phyloP scores from a whole-genome alignment of 768 basidiomycete species.

The Mrakia blollopis region DNA sequence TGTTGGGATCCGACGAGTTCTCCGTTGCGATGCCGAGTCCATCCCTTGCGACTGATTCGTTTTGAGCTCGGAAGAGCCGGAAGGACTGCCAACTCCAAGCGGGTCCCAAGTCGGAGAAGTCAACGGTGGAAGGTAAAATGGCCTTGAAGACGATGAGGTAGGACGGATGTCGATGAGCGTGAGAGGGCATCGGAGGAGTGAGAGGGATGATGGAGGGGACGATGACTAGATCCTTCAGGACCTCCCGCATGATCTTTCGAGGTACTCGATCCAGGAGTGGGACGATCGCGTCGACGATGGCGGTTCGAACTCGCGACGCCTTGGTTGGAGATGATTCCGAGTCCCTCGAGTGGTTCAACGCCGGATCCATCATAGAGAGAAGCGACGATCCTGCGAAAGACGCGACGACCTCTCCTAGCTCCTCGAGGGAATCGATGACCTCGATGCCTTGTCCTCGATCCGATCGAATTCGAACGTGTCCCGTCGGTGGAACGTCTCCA shows the following conservation, averaged over 20 bases:
- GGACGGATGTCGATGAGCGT: conserved; percentile 34
- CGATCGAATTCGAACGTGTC: conserved; percentile 6
- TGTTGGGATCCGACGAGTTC: conserved; percentile 33
- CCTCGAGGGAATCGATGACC: conserved; percentile 36
- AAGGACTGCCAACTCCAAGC: conserved; percentile 44
- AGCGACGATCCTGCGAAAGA: conserved; percentile 42
- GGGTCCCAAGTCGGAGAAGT: conserved; percentile 36
- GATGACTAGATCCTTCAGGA: conserved; percentile 41
- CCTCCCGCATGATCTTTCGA: conserved; percentile 40
- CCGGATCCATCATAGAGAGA: conserved; percentile 32
- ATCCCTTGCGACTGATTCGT: conserved; percentile 40
- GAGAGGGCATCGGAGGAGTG: conserved; percentile 34
- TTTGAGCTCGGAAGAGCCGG: conserved; percentile 43
- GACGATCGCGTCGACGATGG: conserved; percentile 41
- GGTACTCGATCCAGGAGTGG: conserved; percentile 44
- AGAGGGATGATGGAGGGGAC: conserved; percentile 43
- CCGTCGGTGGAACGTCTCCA: conserved; percentile 33
- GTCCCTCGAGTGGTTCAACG: conserved; percentile 35
- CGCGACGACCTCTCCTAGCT: conserved; percentile 43
- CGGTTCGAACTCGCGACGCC: conserved; percentile 32
- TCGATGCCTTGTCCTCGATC: background rate
- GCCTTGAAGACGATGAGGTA: conserved; percentile 44
- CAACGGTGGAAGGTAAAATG: conserved; percentile 42
- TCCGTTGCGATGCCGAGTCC: conserved; percentile 28
- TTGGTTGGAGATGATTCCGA: conserved; percentile 25